A percentile compares a stretch with the other conserved stretches of the same genome.
phyloP scores from a whole-genome alignment of 177 flowering plant species.

The Tripterygium wilfordii region DNA sequence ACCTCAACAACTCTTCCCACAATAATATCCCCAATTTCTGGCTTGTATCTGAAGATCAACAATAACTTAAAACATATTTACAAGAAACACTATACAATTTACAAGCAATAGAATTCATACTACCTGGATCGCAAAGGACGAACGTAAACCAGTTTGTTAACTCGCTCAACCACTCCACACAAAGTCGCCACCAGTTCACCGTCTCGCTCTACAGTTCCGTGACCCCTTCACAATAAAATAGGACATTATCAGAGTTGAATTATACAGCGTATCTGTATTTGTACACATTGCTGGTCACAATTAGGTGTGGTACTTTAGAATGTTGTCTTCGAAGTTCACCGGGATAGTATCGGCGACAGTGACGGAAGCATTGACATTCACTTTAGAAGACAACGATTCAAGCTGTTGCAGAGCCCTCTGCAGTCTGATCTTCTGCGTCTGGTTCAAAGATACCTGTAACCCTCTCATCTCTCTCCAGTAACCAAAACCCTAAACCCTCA shows the following conservation, averaged over 20 bases:
- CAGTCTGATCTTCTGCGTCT: conserved; percentile 75
- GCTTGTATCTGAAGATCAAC: conserved; percentile 73
- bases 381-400: conserved; percentile 47
- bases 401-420: conserved; percentile 61
- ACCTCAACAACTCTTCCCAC: conserved; percentile 96
- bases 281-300: no score
- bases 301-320: conserved; percentile 70
- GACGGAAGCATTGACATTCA: conserved; percentile 60
- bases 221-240: conserved; percentile 53
- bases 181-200: conserved; percentile 79
- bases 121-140: conserved; percentile 80
- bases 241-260: background rate
- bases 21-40: conserved; percentile 87
- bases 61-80: no score
- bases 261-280: no score
- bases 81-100: no score
- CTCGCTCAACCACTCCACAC: conserved; percentile 94
- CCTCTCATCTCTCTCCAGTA: conserved; percentile 48
- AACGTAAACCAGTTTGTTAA: conserved; percentile 81
- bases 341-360: conserved; percentile 80
- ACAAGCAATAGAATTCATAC: no score
- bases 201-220: conserved; percentile 75
- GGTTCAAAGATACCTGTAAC: conserved; percentile 52
- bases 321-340: conserved; percentile 73
- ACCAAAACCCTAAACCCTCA: background rate